phyloP scores from a whole-genome alignment of 1,284 basidiomycete genomes.

The Ustilago sp. region DNA sequence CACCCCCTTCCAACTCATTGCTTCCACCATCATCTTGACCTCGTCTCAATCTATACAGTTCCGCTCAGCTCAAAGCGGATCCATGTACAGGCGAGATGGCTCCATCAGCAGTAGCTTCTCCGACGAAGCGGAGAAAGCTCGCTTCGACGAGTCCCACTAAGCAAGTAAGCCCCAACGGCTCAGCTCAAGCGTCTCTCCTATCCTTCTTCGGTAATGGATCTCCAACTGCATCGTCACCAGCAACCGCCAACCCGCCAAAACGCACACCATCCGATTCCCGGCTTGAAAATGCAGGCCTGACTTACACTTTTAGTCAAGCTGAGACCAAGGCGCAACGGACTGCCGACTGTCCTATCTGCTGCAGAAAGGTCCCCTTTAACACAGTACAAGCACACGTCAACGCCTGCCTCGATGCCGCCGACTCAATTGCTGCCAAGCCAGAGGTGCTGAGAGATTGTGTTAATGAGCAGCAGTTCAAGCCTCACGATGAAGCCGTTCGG shows the following conservation, averaged over 20 bases:
- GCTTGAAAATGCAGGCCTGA: background rate
- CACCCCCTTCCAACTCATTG: background rate
- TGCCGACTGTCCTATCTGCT: conserved; percentile 48
- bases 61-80: conserved; percentile 7
- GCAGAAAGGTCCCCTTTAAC: conserved; percentile 34
- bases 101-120: conserved; percentile 36
- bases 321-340: conserved; percentile 17
- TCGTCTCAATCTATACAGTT: background rate
- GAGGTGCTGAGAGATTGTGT: conserved; percentile 25
- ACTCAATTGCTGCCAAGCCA: conserved; percentile 8
- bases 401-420: conserved; percentile 46
- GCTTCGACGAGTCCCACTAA: conserved; percentile 40
- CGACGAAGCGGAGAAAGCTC: conserved; percentile 42
- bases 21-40: conserved; percentile 1
- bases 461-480: conserved; percentile 10
- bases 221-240: conserved; percentile 11
- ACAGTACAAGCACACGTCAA: conserved; percentile 53
- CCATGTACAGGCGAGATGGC: conserved; percentile 33
- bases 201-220: conserved; percentile 39
- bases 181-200: conserved; percentile 45
- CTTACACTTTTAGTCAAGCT: background rate
- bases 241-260: conserved; percentile 1
- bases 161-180: conserved; percentile 16
- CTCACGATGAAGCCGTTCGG: background rate
- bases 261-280: conserved; percentile 7